phyloP scores from a whole-genome alignment of 306 rosid genomes.

The Sicyos baderoa region DNA sequence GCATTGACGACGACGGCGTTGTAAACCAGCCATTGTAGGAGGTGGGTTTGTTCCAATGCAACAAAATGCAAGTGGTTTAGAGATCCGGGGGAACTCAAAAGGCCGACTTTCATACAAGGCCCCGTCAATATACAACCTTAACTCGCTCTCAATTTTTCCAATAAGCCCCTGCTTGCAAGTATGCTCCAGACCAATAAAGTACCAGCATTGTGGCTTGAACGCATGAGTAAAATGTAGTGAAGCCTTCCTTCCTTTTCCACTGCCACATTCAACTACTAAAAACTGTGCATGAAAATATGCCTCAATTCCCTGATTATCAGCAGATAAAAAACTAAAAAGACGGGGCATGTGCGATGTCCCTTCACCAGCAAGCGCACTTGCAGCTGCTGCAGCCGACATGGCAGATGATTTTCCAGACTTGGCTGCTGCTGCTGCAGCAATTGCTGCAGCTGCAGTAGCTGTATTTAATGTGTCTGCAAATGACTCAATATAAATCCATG shows the following conservation, averaged over 20 bases:
- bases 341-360: constrained; percentile 98
- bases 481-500: constrained; percentile 97
- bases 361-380: constrained; percentile 98
- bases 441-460: constrained; percentile 99
- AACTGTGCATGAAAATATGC: constrained; percentile 98
- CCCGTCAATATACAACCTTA: constrained; percentile 81
- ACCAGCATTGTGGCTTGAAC: constrained; percentile 98
- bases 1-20: constrained; percentile 96
- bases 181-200: constrained; percentile 90
- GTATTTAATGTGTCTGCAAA: constrained; percentile 90
- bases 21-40: constrained; percentile 98
- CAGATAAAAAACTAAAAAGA: constrained; percentile 81
- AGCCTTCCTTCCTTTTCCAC: constrained; percentile 88
- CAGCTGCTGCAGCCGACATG: constrained; percentile 99
- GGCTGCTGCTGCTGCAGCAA: constrained; percentile 95
- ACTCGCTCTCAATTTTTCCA: constrained; percentile 81
- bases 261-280: constrained; percentile 85
- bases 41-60: constrained; percentile 99
- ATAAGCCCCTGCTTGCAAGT: constrained; percentile 66
- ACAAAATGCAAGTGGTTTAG: constrained; percentile 92
- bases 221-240: constrained; percentile 93
- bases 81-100: constrained; percentile 86
- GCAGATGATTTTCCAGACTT: constrained; percentile 95
- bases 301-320: constrained; percentile 96
- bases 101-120: constrained; percentile 82